Percentiles rank a stretch among this genome's conserved stretches.
phyloP scores from a whole-genome alignment of 306 rosid genomes.

The Quercus robur region DNA sequence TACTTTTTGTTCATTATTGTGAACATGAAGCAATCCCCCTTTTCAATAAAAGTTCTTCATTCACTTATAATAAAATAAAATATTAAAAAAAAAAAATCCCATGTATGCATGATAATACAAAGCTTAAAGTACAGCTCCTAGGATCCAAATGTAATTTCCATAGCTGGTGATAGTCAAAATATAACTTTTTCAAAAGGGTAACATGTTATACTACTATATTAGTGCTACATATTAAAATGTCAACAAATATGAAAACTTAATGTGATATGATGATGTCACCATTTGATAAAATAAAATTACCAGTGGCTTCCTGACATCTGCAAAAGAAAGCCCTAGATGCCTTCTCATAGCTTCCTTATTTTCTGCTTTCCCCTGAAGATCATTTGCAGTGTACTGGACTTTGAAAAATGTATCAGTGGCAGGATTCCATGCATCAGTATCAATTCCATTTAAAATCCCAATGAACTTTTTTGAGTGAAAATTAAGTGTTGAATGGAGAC shows the following conservation, averaged over 20 bases:
- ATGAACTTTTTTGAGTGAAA: conserved; percentile 77
- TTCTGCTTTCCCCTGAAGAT: conserved; percentile 77
- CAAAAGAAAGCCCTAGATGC: conserved; percentile 66
- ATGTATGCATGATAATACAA: background rate
- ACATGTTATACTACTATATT: background rate
- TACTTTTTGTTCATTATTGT: too few relatives aligned
- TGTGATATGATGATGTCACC: background rate
- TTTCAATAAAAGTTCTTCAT: too few relatives aligned
- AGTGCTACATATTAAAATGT: background rate
- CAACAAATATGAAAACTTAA: background rate
- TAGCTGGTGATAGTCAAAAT: background rate
- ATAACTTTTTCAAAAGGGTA: background rate
- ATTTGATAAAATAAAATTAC: conserved; percentile 47
- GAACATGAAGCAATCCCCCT: too few relatives aligned
- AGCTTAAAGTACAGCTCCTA: background rate
- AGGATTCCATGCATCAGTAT: conserved; percentile 92
- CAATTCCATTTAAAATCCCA: conserved; percentile 94
- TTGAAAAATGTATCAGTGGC: conserved; percentile 64
- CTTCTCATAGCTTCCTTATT: conserved; percentile 85
- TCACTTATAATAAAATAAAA: too few relatives aligned
- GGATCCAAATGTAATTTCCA: background rate
- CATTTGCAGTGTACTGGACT: conserved; percentile 79
- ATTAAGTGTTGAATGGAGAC: conserved; percentile 84
- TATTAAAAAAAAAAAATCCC: background rate
- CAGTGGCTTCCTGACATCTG: conserved; percentile 69